Conservation (phyloP, 768 basidiomycete species). For the Termitomyces sp. region DNA sequence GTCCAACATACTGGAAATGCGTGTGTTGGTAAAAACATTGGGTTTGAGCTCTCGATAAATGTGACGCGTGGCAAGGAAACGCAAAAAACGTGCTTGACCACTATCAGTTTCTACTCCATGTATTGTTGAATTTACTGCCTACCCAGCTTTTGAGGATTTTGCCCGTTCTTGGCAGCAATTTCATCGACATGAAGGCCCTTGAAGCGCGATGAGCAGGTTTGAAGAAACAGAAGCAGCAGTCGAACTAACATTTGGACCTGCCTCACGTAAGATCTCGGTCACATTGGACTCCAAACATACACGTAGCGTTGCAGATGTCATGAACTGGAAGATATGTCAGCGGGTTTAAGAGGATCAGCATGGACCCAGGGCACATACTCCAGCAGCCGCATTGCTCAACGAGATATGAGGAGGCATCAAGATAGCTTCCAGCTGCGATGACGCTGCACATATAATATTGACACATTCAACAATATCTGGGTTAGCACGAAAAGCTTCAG, state of each 20-base stretch:
- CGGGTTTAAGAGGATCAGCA: too few relatives aligned
- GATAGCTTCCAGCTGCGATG: background rate
- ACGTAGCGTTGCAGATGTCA: conserved; percentile 17
- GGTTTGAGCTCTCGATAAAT: conserved; percentile 22
- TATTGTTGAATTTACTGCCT: background rate
- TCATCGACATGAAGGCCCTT: background rate
- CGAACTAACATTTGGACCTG: conserved; percentile 23
- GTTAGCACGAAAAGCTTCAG: background rate
- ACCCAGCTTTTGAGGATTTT: background rate
- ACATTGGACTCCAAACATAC: conserved; percentile 29
- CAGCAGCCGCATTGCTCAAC: background rate
- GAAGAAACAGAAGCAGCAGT: background rate
- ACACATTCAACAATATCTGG: background rate
- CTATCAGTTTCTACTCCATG: background rate
- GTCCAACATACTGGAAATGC: conserved; percentile 28
- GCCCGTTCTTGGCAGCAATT: background rate
- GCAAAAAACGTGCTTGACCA: conserved; percentile 5
- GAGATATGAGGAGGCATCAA: background rate
- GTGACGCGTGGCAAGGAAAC: conserved; percentile 13
- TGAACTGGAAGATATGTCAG: background rate
- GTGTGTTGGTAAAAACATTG: conserved; percentile 29
- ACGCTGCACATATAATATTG: background rate
- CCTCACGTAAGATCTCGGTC: conserved; percentile 37
- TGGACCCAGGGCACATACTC: too few relatives aligned
- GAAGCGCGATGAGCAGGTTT: background rate